These are phyloP conservation scores for Solanum verrucosum DNA, from an alignment of 257 asterid species.

Conservation along the genomic window DNA sequence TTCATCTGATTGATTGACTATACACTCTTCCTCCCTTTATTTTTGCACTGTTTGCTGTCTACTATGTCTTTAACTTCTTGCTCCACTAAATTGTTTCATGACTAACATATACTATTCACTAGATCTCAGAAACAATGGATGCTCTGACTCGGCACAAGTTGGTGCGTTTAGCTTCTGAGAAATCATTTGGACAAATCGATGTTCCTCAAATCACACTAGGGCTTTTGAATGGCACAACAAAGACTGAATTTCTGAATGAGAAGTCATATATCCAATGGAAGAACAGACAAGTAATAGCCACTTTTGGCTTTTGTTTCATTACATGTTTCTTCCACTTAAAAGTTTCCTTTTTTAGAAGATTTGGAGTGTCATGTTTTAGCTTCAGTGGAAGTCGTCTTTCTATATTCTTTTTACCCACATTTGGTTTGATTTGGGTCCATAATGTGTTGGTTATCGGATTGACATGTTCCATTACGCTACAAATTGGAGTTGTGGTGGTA, in stretches of 20 bases:
- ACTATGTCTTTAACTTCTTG: neutral
- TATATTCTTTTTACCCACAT: neutral
- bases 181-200: conserved; percentile 51
- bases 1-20: neutral
- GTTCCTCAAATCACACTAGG: conserved; percentile 72
- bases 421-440: neutral
- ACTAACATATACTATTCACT: conserved; percentile 17
- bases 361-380: neutral
- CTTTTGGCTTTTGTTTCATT: neutral
- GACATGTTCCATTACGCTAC: neutral
- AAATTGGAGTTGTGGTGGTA: neutral
- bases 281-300: conserved; percentile 62
- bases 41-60: neutral
- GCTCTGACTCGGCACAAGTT: conserved; percentile 52
- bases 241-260: conserved; percentile 67
- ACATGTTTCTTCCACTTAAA: neutral
- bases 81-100: conserved; percentile 1
- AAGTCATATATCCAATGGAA: conserved; percentile 75
- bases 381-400: neutral
- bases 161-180: conserved; percentile 48
- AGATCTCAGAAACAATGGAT: conserved; percentile 87
- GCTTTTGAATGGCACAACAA: conserved; percentile 63
- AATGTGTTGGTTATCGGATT: neutral
- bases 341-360: neutral
- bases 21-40: neutral